phyloP scores from a whole-genome alignment of 78 protist genomes.

The Dictyostelium firmibasis region DNA sequence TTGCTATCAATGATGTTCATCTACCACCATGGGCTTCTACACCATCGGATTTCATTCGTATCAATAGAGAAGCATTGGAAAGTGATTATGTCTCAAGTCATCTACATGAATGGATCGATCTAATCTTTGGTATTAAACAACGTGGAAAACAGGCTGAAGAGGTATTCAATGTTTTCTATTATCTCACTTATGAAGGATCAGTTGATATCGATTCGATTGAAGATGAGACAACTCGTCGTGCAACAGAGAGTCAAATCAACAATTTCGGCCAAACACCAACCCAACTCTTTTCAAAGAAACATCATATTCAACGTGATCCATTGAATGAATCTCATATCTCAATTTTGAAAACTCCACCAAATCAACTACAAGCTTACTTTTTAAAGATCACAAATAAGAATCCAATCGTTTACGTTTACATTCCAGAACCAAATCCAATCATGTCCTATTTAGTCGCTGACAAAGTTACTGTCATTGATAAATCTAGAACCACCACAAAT shows the following conservation, averaged over 20 bases:
- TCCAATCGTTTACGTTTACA: slow-evolving; percentile 40
- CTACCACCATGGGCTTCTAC: slow-evolving; percentile 97
- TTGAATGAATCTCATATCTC: slow-evolving; percentile 35
- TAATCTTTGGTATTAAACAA: slow-evolving; percentile 96
- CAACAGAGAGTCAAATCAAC: slow-evolving; percentile 87
- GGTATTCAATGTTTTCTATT: slow-evolving; percentile 93
- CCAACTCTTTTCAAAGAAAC: slow-evolving; percentile 89
- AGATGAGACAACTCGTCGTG: slow-evolving; percentile 40
- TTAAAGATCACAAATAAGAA: slow-evolving; percentile 25
- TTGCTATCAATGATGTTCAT: slow-evolving; percentile 81
- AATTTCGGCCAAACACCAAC: slow-evolving; percentile 99
- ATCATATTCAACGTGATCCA: slow-evolving; percentile 74
- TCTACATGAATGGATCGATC: slow-evolving; percentile 97
- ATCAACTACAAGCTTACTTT: slow-evolving; percentile 43
- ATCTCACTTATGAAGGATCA: slow-evolving; percentile 91
- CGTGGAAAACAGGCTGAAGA: slow-evolving; percentile 91
- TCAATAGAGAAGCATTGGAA: slow-evolving; percentile 95
- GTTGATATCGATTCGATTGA: slow-evolving; percentile 78
- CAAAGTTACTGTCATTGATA: slow-evolving; percentile 38
- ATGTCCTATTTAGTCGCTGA: slow-evolving; percentile 42
- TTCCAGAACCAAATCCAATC: slow-evolving; percentile 35
- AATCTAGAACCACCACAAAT: slow-evolving; percentile 18
- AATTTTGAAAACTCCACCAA: slow-evolving; percentile 24
- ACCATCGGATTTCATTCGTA: slow-evolving; percentile 89
- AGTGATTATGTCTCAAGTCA: slow-evolving; percentile 90